Conservation (phyloP, 352 stramenopile genomes). For the Halophytophthora batemanensis region DNA sequence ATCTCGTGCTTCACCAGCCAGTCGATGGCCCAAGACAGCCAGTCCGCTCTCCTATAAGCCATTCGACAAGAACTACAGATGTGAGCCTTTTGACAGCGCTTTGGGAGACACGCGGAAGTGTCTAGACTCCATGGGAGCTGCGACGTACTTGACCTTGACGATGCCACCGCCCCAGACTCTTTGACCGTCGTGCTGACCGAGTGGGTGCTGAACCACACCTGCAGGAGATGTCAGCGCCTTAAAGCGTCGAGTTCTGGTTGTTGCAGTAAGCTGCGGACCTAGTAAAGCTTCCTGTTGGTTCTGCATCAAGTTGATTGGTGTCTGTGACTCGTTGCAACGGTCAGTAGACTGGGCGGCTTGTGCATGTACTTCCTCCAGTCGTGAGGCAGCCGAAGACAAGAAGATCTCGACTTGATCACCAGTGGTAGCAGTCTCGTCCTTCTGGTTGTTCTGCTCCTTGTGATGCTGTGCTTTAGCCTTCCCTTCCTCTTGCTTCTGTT, state of each 20-base stretch:
- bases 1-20: slow-evolving; percentile 46
- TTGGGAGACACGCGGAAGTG: no score
- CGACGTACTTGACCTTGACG: slow-evolving; percentile 38
- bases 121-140: no score
- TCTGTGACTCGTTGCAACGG: no score
- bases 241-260: not conserved
- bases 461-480: slow-evolving; percentile 1
- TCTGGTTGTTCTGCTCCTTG: slow-evolving; percentile 1
- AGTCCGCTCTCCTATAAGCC: slow-evolving; percentile 33
- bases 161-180: slow-evolving; percentile 69
- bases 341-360: not conserved
- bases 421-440: slow-evolving; percentile 1
- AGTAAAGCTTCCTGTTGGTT: slow-evolving; percentile 7
- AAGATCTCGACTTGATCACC: slow-evolving; percentile 32
- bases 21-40: slow-evolving; percentile 60
- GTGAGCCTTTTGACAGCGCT: no score
- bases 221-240: slow-evolving; percentile 32
- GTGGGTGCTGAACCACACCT: slow-evolving; percentile 48
- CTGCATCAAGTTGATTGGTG: slow-evolving; percentile 3
- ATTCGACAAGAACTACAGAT: not conserved
- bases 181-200: slow-evolving; percentile 43
- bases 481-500: not conserved
- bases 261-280: slow-evolving; percentile 3
- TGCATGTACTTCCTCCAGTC: slow-evolving; percentile 28
- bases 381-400: slow-evolving; percentile 33